A percentile compares a stretch with the other conserved stretches of the same genome.
Conservation (phyloP, 2,329 filamentous ascomycete genomes). For the Phialophora macrospora region DNA sequence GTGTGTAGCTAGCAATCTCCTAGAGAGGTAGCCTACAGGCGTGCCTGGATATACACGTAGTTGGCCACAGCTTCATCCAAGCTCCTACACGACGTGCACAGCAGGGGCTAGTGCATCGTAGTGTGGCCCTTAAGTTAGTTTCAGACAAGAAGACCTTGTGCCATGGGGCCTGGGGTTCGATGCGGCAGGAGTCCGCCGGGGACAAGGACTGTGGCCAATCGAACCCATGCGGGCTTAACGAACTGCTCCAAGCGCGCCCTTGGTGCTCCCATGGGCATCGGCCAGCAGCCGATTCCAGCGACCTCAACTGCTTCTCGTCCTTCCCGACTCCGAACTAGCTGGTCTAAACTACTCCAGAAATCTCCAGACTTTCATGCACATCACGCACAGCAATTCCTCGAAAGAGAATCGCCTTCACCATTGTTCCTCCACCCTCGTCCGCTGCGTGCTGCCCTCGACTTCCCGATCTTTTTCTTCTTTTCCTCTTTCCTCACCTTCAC, state of each 20-base stretch:
- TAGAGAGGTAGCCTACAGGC: constrained; percentile 10
- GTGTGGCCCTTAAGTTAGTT: constrained; percentile 7
- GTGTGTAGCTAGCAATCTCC: neutral
- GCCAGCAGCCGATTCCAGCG: constrained; percentile 7
- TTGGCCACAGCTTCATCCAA: neutral
- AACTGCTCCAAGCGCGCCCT: neutral
- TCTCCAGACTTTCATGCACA: constrained; percentile 18
- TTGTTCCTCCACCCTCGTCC: neutral
- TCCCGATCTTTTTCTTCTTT: constrained; percentile 8
- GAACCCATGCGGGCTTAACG: neutral
- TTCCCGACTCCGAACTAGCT: neutral
- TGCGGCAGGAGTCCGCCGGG: constrained; percentile 14
- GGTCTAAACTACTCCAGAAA: constrained; percentile 9
- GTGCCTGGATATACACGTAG: constrained; percentile 23
- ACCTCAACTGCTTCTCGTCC: neutral
- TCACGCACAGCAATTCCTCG: constrained; percentile 15
- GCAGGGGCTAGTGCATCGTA: constrained; percentile 6
- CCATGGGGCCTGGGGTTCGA: constrained; percentile 1
- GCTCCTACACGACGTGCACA: neutral
- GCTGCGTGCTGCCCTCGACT: constrained; percentile 1
- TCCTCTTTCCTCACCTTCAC: neutral
- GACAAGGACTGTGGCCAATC: neutral
- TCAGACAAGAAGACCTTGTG: neutral
- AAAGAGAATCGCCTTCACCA: constrained; percentile 15
- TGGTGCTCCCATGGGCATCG: constrained; percentile 4